These are phyloP conservation scores for Pseudopyricularia javanii DNA, from an alignment of 2,329 filamentous ascomycete genomes.

Conservation along the genomic window DNA sequence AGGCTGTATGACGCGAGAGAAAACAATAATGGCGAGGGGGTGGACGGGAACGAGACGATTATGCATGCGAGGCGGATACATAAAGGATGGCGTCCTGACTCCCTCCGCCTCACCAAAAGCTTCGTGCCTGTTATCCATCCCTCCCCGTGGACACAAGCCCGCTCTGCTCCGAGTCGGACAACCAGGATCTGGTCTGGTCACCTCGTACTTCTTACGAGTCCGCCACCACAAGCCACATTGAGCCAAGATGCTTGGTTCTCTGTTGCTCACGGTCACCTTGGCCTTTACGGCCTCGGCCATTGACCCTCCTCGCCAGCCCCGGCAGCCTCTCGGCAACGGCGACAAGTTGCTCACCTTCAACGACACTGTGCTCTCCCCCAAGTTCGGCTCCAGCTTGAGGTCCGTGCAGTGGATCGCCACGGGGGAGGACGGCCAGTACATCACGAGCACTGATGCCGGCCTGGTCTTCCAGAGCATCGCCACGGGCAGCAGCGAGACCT, in stretches of 20 bases:
- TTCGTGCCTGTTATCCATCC: background rate
- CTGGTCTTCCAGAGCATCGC: slow-evolving; percentile 64
- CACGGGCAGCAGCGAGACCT: slow-evolving; percentile 51
- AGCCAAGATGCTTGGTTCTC: slow-evolving; percentile 4
- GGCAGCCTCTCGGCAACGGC: slow-evolving; percentile 43
- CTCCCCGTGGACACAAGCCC: too few species aligned
- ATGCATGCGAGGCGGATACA: background rate
- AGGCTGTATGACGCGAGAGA: background rate
- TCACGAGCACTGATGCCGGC: slow-evolving; percentile 67
- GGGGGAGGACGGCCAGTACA: slow-evolving; percentile 49
- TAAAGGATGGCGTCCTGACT: background rate
- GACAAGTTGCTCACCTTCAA: slow-evolving; percentile 47
- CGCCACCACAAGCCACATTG: background rate
- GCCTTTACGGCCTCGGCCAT: slow-evolving; percentile 18
- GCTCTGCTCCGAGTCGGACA: background rate
- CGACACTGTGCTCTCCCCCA: slow-evolving; percentile 36
- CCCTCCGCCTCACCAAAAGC: background rate
- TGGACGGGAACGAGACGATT: background rate
- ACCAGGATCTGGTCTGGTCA: background rate
- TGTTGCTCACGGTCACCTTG: slow-evolving; percentile 6
- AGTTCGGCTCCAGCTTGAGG: slow-evolving; percentile 30
- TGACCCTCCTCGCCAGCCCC: slow-evolving; percentile 38
- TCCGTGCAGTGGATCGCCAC: slow-evolving; percentile 45
- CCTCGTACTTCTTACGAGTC: background rate
- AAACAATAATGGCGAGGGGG: background rate